These are phyloP conservation scores for Chlamydomonas urium DNA, from an alignment of 139 green algal species.

Conservation along the genomic window DNA sequence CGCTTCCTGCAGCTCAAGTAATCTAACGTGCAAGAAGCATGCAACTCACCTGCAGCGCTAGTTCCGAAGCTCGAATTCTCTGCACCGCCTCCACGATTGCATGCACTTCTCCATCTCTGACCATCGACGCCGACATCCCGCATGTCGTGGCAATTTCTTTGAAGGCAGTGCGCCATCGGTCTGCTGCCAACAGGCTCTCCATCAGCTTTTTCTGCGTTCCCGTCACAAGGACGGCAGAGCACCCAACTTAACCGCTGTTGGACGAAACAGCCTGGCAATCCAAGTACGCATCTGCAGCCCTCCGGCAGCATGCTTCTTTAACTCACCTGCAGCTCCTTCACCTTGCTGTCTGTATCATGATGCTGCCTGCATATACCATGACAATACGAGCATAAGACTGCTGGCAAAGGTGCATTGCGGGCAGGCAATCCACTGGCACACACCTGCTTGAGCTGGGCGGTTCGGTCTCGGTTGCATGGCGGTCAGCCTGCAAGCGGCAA, in stretches of 20 bases:
- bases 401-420: not conserved
- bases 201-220: conserved; percentile 18
- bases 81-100: conserved; percentile 30
- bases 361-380: not conserved
- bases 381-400: not conserved
- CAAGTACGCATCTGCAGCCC: not conserved
- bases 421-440: not conserved
- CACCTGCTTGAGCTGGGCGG: too few species aligned
- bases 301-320: not conserved
- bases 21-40: not conserved
- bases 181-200: conserved; percentile 17
- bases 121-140: not conserved
- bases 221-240: not conserved
- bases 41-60: conserved; percentile 25
- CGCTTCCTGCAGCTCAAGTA: not conserved
- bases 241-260: not conserved
- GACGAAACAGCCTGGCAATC: not conserved
- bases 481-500: not conserved
- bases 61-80: conserved; percentile 19
- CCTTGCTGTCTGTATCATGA: not conserved
- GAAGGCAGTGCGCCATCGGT: conserved; percentile 37
- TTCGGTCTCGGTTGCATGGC: not conserved
- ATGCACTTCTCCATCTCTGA: conserved; percentile 31
- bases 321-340: conserved; percentile 10
- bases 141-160: conserved; percentile 30